These are phyloP conservation scores for Thecaphora thlaspeos DNA, from an alignment of 1,284 basidiomycete genomes.

Conservation along the genomic window DNA sequence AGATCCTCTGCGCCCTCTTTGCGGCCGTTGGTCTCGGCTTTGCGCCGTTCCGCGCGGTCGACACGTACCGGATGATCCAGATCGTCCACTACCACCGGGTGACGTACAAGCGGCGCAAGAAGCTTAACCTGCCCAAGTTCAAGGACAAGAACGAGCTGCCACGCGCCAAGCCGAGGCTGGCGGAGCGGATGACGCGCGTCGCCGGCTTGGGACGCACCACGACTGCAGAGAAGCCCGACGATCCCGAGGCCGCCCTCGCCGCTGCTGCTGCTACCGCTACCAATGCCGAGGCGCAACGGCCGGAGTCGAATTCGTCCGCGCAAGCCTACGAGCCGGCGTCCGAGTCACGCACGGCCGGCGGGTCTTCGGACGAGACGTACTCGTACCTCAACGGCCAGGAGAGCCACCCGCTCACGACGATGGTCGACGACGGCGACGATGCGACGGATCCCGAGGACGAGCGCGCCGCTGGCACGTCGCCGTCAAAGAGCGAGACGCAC, in stretches of 20 bases:
- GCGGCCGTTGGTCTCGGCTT: slow-evolving; percentile 52
- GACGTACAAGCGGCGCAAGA: slow-evolving; percentile 43
- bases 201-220: not conserved
- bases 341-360: not conserved
- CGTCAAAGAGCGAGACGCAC: too few relatives aligned
- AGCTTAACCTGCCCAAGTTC: slow-evolving; percentile 42
- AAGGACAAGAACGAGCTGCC: slow-evolving; percentile 53
- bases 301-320: too few relatives aligned
- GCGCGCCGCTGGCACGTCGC: not conserved
- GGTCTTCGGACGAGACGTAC: not conserved
- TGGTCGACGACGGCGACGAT: slow-evolving; percentile 9
- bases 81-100: slow-evolving; percentile 53
- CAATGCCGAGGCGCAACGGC: too few relatives aligned
- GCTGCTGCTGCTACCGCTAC: too few relatives aligned
- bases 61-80: slow-evolving; percentile 54
- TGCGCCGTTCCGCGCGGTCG: slow-evolving; percentile 53
- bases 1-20: slow-evolving; percentile 54
- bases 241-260: not conserved
- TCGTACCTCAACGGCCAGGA: not conserved
- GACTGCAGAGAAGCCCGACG: not conserved
- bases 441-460: slow-evolving; percentile 1
- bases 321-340: too few relatives aligned
- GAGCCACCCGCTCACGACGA: too few relatives aligned
- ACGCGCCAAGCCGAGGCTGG: slow-evolving; percentile 17
- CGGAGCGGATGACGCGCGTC: slow-evolving; percentile 13